These are phyloP conservation scores for Anthoceros angustus DNA, from an alignment of 225 moss, liverwort and hornwort genomes.

Conservation along the genomic window DNA sequence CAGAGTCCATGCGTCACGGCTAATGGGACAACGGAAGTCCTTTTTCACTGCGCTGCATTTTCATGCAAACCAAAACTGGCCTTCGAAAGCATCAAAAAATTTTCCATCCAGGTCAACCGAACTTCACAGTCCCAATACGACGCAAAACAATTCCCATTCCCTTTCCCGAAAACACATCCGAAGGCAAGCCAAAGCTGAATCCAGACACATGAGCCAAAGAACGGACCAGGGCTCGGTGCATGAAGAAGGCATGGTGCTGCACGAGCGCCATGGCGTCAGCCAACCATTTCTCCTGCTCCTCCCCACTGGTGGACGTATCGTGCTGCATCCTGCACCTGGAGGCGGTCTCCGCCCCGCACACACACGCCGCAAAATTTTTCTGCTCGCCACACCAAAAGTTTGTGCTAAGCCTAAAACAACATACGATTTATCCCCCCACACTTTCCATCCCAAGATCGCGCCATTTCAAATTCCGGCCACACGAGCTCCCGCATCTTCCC, in stretches of 20 bases:
- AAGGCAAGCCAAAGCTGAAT: not conserved
- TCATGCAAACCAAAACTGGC: too few relatives aligned
- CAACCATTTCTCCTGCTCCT: conserved; percentile 1
- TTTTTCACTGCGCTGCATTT: too few relatives aligned
- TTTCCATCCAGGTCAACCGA: too few relatives aligned
- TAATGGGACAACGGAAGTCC: too few relatives aligned
- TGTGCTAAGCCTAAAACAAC: not conserved
- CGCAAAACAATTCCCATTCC: too few relatives aligned
- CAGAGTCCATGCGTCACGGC: too few relatives aligned
- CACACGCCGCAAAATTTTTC: not conserved
- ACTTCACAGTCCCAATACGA: too few relatives aligned
- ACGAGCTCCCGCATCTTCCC: not conserved
- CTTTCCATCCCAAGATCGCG: not conserved
- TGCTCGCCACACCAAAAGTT: not conserved
- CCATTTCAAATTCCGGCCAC: not conserved
- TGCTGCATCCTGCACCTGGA: not conserved
- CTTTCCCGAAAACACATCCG: too few relatives aligned
- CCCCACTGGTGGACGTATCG: not conserved
- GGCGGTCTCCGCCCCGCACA: not conserved
- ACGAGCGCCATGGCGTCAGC: not conserved
- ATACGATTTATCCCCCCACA: not conserved
- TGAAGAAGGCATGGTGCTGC: not conserved
- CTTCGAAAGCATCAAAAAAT: too few relatives aligned
- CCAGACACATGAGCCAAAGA: not conserved
- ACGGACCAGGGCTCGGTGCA: not conserved